Base-by-base conservation (phyloP, 768 basidiomycete genomes). In the Rhodotorula diobovata region DNA sequence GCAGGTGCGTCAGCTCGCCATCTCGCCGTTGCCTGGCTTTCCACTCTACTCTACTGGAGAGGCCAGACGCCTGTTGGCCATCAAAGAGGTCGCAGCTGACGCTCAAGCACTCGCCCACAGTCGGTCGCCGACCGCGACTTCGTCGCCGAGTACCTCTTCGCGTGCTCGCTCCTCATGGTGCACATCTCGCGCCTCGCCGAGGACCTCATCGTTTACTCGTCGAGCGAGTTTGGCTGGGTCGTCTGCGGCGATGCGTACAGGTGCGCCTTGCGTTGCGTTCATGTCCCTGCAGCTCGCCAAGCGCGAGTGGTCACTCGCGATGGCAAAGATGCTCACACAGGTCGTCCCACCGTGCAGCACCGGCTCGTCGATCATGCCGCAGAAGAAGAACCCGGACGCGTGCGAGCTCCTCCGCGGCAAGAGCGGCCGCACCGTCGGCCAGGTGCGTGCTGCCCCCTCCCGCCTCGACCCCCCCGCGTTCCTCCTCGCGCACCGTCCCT, bases 291-390 rank as follows among this genome's bases (percentile, higher is more conserved):
- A 18, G 20, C 6, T 25, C 30, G 30, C 25, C 39, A 32, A 8
- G 28, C 63, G 20, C 39, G 53, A 35, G 18, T n/a, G n/a, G n/a
- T n/a, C n/a, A n/a, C n/a, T n/a, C n/a, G n/a, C n/a, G n/a, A n/a
- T n/a, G n/a, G n/a, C 21, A 25, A 21, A 16, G 28, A 9, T 18
- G 32, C 54, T 55, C 7, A 55, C 21, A 18, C 14, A 39, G 35
- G 50, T n/a, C 35, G 25, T 1, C 23, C 35, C 10, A 14, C 3
- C 10, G 20, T 9, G 16, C 74, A 97, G 93, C 79, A 99, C 96
- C 55, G 96, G 96, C 14, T 97, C 94, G 51, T 97, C 94, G 76
- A 97, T 99, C 79, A 99, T 99, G 96, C 96, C 96, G 11, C 96
- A 98, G 80, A 98, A 99, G 83, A 99, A 98, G 83, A 97, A 97